phyloP scores from a whole-genome alignment of 1,139 yeast species.

The Geotrichum australiense region DNA sequence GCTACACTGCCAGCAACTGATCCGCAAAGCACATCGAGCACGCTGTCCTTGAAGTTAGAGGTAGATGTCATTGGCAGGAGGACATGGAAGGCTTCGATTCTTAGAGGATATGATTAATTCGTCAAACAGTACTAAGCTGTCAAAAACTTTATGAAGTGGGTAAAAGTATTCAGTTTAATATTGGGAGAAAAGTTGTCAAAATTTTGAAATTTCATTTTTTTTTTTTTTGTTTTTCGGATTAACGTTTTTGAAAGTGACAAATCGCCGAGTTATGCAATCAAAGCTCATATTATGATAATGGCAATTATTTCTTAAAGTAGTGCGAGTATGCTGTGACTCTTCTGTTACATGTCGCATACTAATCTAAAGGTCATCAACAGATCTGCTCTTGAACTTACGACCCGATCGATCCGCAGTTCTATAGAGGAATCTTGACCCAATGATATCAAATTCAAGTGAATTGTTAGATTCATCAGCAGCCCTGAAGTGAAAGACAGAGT shows the following conservation, averaged over 20 bases:
- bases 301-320: too few relatives aligned
- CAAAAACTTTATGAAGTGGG: neutral
- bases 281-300: too few relatives aligned
- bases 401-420: constrained; percentile 79
- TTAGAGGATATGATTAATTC: too few relatives aligned
- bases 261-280: too few relatives aligned
- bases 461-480: constrained; percentile 33
- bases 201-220: neutral
- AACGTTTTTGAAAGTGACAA: too few relatives aligned
- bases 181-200: neutral
- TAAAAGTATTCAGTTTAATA: neutral
- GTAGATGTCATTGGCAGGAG: constrained; percentile 12
- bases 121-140: neutral
- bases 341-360: too few relatives aligned
- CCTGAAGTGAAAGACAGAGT: constrained; percentile 52
- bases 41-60: constrained; percentile 13
- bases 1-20: constrained; percentile 72
- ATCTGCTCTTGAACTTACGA: constrained; percentile 75
- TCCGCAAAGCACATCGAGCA: constrained; percentile 32
- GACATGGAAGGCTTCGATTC: constrained; percentile 4
- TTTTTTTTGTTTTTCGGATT: too few relatives aligned
- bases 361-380: constrained; percentile 64
- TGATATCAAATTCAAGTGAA: constrained; percentile 46
- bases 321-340: too few relatives aligned
- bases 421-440: constrained; percentile 74